A percentile compares a stretch with the other conserved stretches of the same genome.
Evolutionary conservation across 2,329 filamentous ascomycete species (phyloP).

Genomic region (Trichoderma hamatum): DNA sequence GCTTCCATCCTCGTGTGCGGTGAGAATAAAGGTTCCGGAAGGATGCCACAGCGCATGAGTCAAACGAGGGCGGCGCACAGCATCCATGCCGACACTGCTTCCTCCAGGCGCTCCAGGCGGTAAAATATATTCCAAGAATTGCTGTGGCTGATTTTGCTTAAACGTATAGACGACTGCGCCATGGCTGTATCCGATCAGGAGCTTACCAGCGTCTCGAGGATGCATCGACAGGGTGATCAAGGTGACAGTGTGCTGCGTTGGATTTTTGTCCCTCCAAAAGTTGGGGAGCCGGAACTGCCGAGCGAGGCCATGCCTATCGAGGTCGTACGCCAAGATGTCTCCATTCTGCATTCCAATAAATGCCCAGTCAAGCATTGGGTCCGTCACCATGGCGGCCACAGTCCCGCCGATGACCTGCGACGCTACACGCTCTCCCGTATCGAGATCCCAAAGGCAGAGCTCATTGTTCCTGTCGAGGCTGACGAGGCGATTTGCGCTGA

Average conservation of each 20-base stretch:
- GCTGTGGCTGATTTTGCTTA: constrained; percentile 80
- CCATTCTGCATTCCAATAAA: constrained; percentile 82
- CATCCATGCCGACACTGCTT: constrained; percentile 65
- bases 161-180: constrained; percentile 92
- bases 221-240: constrained; percentile 83
- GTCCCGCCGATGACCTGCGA: constrained; percentile 76
- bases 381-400: constrained; percentile 74
- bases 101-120: constrained; percentile 83
- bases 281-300: constrained; percentile 82
- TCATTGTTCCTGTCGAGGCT: constrained; percentile 87
- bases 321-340: constrained; percentile 88
- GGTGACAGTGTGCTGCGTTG: constrained; percentile 60
- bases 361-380: constrained; percentile 91
- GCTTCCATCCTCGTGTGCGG: constrained; percentile 86
- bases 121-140: constrained; percentile 82
- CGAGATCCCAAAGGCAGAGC: constrained; percentile 79
- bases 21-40: constrained; percentile 85
- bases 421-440: constrained; percentile 66
- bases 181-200: constrained; percentile 87
- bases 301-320: constrained; percentile 74
- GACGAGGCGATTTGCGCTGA: constrained; percentile 83
- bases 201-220: constrained; percentile 86
- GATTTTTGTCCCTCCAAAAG: constrained; percentile 77
- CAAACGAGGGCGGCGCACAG: constrained; percentile 70
- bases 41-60: constrained; percentile 93